Conservation (phyloP, 176 grass and related monocot species). For the Aegilops sharonensis region DNA sequence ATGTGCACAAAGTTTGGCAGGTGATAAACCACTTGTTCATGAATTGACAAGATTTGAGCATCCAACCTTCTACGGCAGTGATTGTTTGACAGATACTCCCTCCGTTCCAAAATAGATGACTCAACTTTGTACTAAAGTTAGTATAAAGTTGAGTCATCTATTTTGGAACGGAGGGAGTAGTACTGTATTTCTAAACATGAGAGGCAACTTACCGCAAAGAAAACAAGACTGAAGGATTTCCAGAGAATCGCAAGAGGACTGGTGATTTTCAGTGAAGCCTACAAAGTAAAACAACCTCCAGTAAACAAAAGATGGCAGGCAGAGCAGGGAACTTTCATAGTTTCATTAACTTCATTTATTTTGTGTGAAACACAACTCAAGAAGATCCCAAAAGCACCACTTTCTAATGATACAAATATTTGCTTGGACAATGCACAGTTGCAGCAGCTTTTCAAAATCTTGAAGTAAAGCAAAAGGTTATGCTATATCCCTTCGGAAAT, state of each 20-base stretch:
- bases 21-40: neutral
- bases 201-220: conserved; percentile 68
- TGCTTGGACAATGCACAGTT: conserved; percentile 3
- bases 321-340: neutral
- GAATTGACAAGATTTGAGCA: conserved; percentile 7
- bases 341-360: neutral
- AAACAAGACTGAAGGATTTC: conserved; percentile 92
- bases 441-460: neutral
- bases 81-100: neutral
- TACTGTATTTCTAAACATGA: neutral
- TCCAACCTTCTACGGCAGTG: neutral
- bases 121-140: no score
- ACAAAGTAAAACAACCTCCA: conserved; percentile 6
- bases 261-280: conserved; percentile 74
- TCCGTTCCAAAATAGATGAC: no score
- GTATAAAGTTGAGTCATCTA: no score
- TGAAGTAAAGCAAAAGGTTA: neutral
- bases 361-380: neutral
- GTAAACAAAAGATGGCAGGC: neutral
- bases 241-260: conserved; percentile 81
- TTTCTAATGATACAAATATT: neutral
- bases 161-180: no score
- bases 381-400: neutral
- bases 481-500: neutral
- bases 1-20: conserved; percentile 15